Evolutionary conservation across 2,329 filamentous ascomycete species (phyloP).

Genomic region (Aspergillus calidoustus): DNA sequence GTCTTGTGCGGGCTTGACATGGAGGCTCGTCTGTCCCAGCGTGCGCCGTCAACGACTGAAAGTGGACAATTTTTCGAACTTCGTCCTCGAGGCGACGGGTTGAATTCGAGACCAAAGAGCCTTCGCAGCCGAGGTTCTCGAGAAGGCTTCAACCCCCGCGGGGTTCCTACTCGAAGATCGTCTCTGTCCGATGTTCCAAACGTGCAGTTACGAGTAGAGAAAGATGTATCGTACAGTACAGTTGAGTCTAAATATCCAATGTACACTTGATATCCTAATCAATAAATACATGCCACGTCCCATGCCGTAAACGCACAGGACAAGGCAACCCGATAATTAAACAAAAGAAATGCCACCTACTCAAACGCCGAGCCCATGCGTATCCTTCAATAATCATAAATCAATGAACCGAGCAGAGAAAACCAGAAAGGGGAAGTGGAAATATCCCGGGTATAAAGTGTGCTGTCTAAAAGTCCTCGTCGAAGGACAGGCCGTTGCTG

Average conservation of each 20-base stretch:
- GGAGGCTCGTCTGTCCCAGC: neutral
- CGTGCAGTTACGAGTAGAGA: neutral
- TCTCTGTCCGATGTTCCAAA: neutral
- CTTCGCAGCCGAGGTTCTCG: no score
- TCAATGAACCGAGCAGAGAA: constrained; percentile 31
- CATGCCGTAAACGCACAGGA: constrained; percentile 16
- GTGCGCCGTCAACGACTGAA: neutral
- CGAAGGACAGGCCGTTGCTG: constrained; percentile 82
- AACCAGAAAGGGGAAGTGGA: constrained; percentile 19
- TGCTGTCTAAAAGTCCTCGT: constrained; percentile 86
- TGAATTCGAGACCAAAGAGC: no score
- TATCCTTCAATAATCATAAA: constrained; percentile 36
- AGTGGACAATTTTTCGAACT: no score
- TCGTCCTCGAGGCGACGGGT: no score
- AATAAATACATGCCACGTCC: constrained; percentile 25
- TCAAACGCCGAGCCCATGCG: constrained; percentile 42
- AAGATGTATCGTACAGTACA: neutral
- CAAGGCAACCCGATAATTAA: constrained; percentile 21
- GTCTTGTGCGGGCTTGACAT: neutral
- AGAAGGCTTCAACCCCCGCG: no score
- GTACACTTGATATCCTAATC: constrained; percentile 29
- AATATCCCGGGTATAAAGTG: constrained; percentile 27
- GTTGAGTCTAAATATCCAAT: constrained; percentile 23
- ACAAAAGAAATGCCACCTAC: constrained; percentile 24
- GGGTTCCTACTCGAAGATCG: no score